Conservation (phyloP, 2,329 filamentous ascomycete species). For the Xylaria sp. region DNA sequence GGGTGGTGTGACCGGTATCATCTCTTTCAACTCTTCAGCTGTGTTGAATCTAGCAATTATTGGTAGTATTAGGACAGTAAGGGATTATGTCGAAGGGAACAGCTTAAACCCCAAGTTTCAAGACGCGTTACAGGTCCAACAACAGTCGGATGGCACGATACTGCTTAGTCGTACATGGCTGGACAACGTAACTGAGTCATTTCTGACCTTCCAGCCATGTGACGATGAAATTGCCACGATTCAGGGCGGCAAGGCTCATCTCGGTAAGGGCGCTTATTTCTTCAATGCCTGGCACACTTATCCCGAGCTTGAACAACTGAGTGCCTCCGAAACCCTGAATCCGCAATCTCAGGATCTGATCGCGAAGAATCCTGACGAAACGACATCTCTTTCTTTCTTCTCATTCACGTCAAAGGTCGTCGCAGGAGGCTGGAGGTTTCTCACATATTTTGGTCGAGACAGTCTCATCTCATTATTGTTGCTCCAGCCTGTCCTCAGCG, state of each 20-base stretch:
- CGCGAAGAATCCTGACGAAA: conserved; percentile 56
- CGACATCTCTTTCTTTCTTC: conserved; percentile 67
- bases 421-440: conserved; percentile 72
- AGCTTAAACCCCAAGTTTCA: conserved; percentile 65
- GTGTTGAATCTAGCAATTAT: conserved; percentile 65
- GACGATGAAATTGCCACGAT: conserved; percentile 51
- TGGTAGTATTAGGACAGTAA: conserved; percentile 70
- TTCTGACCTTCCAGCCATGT: conserved; percentile 58
- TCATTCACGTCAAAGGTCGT: conserved; percentile 71
- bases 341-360: conserved; percentile 58
- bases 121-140: conserved; percentile 58
- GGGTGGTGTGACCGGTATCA: conserved; percentile 63
- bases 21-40: conserved; percentile 69
- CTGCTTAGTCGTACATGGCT: conserved; percentile 67
- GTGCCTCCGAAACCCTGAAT: conserved; percentile 60
- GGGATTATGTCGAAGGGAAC: conserved; percentile 70
- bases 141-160: conserved; percentile 55
- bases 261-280: conserved; percentile 64
- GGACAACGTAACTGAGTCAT: conserved; percentile 68
- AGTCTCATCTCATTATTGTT: conserved; percentile 70
- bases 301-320: conserved; percentile 67
- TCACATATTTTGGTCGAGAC: conserved; percentile 75
- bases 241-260: conserved; percentile 53
- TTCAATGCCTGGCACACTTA: conserved; percentile 71
- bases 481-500: conserved; percentile 66